A percentile compares a stretch with the other conserved stretches of the same genome.
phyloP scores from a whole-genome alignment of 148 eudicot species.

The Diospyros lotus region DNA sequence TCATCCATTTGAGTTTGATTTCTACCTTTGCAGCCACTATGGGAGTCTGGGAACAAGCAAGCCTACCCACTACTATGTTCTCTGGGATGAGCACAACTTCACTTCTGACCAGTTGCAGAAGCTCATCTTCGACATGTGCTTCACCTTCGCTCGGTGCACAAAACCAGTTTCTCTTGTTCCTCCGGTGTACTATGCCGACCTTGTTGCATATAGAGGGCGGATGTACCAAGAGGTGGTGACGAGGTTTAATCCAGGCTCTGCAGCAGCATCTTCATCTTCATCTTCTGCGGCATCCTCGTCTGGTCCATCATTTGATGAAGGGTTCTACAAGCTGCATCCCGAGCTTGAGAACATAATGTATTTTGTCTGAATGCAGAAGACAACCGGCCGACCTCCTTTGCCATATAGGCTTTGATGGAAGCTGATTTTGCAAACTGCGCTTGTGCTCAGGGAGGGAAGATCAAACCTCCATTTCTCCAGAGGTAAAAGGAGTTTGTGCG shows the following conservation, averaged over 20 bases:
- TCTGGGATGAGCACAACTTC: slow-evolving; percentile 40
- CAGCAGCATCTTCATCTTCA: slow-evolving; percentile 15
- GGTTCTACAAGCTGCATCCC: slow-evolving; percentile 31
- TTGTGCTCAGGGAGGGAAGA: slow-evolving; percentile 18
- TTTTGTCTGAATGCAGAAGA: slow-evolving; percentile 34
- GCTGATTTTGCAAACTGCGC: neutral
- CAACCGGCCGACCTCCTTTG: neutral
- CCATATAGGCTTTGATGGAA: neutral
- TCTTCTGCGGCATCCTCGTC: slow-evolving; percentile 9
- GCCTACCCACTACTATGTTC: slow-evolving; percentile 45
- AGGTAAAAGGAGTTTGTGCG: slow-evolving; percentile 53
- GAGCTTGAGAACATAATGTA: slow-evolving; percentile 43
- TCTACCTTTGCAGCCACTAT: slow-evolving; percentile 46
- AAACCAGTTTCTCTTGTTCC: slow-evolving; percentile 50
- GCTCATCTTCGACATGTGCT: slow-evolving; percentile 46
- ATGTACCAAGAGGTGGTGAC: slow-evolving; percentile 39
- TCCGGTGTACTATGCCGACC: slow-evolving; percentile 55
- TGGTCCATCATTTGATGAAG: slow-evolving; percentile 16
- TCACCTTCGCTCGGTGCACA: slow-evolving; percentile 48
- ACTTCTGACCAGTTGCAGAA: slow-evolving; percentile 40
- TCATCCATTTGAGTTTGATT: slow-evolving; percentile 44
- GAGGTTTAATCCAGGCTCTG: slow-evolving; percentile 20
- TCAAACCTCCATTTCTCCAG: slow-evolving; percentile 29
- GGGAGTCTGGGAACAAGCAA: slow-evolving; percentile 55
- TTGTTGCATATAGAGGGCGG: slow-evolving; percentile 51